Conservation (phyloP, 139 green algal species). For the Mesotaenium endlicherianum region DNA sequence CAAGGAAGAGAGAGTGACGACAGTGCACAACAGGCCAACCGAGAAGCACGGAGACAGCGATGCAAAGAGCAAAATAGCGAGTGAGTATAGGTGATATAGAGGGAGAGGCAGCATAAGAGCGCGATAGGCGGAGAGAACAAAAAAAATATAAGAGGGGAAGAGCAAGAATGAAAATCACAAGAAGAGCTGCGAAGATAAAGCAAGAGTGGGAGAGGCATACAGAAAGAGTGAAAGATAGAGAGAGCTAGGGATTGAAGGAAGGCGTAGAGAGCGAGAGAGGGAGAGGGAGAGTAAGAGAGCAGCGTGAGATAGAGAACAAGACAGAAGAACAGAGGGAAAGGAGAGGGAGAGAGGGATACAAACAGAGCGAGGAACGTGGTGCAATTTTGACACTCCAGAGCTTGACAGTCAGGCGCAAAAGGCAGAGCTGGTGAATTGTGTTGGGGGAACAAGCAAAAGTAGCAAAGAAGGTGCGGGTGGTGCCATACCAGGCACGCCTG, state of each 20-base stretch:
- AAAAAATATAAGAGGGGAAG: no score
- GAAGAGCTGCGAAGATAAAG: no score
- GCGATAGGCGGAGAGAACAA: no score
- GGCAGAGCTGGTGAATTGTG: not conserved
- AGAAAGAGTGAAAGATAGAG: not conserved
- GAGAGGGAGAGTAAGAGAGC: no score
- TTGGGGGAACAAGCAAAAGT: conserved; percentile 59
- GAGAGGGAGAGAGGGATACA: not conserved
- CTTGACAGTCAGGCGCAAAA: conserved; percentile 11
- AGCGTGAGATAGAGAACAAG: no score
- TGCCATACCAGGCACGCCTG: not conserved
- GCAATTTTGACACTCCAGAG: not conserved
- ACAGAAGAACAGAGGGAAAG: not conserved
- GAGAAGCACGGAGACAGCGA: no score
- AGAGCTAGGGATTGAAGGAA: not conserved
- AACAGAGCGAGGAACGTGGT: not conserved
- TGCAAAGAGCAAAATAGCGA: no score
- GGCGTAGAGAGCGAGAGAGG: no score
- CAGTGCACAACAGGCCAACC: no score
- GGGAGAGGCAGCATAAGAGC: not conserved
- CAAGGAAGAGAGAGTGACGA: not conserved
- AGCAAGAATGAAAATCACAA: no score
- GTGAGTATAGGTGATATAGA: no score
- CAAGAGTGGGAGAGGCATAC: not conserved
- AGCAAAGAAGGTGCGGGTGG: conserved; percentile 60